phyloP scores from a whole-genome alignment of 768 basidiomycete species.

The Suillus bovinus region DNA sequence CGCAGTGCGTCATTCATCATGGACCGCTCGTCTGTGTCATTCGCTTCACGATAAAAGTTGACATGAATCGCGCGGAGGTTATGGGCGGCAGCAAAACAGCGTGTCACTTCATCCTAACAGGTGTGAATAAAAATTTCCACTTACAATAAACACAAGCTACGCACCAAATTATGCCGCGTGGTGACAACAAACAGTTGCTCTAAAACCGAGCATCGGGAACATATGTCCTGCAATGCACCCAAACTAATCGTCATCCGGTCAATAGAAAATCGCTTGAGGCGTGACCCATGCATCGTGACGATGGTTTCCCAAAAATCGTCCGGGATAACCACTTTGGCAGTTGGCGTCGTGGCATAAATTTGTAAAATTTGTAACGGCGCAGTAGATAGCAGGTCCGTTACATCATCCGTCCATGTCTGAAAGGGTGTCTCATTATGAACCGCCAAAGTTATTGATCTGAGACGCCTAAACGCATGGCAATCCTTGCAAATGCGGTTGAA shows the following conservation, averaged over 20 bases:
- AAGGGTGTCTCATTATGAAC: constrained; percentile 38
- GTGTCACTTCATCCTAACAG: constrained; percentile 20
- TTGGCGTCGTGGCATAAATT: constrained; percentile 53
- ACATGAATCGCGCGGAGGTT: constrained; percentile 61
- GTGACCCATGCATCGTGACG: constrained; percentile 48
- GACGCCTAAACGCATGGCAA: constrained; percentile 38
- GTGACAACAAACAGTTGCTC: constrained; percentile 67
- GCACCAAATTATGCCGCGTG: constrained; percentile 48
- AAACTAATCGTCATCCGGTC: constrained; percentile 61
- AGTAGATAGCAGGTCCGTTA: constrained; percentile 42
- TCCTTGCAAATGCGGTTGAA: constrained; percentile 43
- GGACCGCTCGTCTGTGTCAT: constrained; percentile 19
- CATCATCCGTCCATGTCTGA: constrained; percentile 45
- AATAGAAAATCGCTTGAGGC: constrained; percentile 59
- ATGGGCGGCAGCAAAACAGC: constrained; percentile 44
- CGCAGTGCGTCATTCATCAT: constrained; percentile 39
- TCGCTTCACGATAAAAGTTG: constrained; percentile 41
- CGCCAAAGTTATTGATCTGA: constrained; percentile 62
- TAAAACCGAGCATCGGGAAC: constrained; percentile 50
- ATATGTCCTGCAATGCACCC: constrained; percentile 52
- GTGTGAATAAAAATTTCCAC: background rate
- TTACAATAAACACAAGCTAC: constrained; percentile 10
- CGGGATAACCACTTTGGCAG: constrained; percentile 39
- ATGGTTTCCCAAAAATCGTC: constrained; percentile 54
- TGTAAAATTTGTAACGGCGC: constrained; percentile 62